Conservation (phyloP, 129 eudicot species). For the Lonicera japonica region DNA sequence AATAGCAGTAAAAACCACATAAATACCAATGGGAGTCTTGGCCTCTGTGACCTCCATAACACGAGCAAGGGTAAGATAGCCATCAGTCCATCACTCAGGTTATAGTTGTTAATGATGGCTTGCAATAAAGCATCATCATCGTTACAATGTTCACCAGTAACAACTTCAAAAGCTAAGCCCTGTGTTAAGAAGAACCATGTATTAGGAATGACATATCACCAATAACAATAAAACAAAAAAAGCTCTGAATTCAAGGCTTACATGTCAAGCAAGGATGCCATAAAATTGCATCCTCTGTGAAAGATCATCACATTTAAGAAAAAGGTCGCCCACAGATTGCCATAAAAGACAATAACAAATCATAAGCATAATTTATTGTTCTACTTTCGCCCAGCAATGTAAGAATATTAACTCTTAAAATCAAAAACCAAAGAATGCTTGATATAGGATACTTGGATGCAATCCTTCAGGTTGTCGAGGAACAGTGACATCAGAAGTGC, state of each 20-base stretch:
- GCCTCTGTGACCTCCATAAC: conserved; percentile 62
- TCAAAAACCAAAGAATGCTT: too few relatives aligned
- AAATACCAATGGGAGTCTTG: conserved; percentile 50
- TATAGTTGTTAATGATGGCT: conserved; percentile 37
- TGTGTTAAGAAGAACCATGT: too few relatives aligned
- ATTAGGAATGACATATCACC: too few relatives aligned
- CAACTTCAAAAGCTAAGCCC: conserved; percentile 41
- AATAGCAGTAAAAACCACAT: conserved; percentile 43
- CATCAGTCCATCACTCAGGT: conserved; percentile 52
- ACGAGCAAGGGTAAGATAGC: conserved; percentile 51
- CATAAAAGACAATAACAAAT: background rate
- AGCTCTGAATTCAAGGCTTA: conserved; percentile 4
- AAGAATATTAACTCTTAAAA: too few relatives aligned
- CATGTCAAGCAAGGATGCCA: too few relatives aligned
- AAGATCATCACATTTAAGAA: conserved; percentile 30
- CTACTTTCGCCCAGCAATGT: too few relatives aligned
- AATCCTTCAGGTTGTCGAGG: conserved; percentile 37
- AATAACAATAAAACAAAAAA: background rate
- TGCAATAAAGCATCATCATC: conserved; percentile 37
- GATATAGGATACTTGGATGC: too few relatives aligned
- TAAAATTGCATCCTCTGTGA: conserved; percentile 36
- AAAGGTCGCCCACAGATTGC: conserved; percentile 47
- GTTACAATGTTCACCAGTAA: conserved; percentile 26
- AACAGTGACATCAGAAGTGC: conserved; percentile 45
- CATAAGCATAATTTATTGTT: too few relatives aligned